phyloP scores from a whole-genome alignment of 352 stramenopile species.

The Discostella stelligera region DNA sequence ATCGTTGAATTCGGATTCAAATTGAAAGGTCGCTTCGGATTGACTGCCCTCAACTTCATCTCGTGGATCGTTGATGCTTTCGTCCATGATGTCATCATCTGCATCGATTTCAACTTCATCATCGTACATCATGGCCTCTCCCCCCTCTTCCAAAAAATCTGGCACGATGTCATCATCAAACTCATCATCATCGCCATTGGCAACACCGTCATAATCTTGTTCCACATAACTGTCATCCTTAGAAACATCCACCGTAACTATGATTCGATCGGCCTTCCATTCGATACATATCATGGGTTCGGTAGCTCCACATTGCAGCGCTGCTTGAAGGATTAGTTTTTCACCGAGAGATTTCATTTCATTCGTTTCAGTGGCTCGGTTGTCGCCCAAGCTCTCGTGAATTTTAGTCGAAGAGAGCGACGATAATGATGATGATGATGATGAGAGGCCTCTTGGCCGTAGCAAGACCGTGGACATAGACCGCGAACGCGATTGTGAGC shows the following conservation, averaged over 20 bases:
- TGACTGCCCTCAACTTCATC: slow-evolving; percentile 26
- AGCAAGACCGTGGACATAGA: neutral
- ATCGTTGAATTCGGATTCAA: slow-evolving; percentile 2
- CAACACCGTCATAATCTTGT: slow-evolving; percentile 7
- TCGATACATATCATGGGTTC: slow-evolving; percentile 40
- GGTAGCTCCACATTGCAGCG: slow-evolving; percentile 24
- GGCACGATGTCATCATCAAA: slow-evolving; percentile 18
- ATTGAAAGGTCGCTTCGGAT: neutral
- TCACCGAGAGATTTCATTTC: slow-evolving; percentile 25
- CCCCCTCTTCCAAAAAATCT: slow-evolving; percentile 21
- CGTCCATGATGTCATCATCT: slow-evolving; percentile 17
- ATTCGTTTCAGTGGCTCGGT: neutral
- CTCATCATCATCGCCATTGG: slow-evolving; percentile 15
- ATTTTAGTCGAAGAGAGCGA: neutral
- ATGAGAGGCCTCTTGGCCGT: neutral
- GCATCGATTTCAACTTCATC: slow-evolving; percentile 29
- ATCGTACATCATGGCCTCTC: slow-evolving; percentile 10
- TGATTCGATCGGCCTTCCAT: slow-evolving; percentile 52
- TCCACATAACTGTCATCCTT: slow-evolving; percentile 20
- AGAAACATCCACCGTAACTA: slow-evolving; percentile 51
- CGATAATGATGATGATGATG: neutral
- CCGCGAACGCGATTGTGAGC: neutral
- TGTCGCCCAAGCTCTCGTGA: neutral
- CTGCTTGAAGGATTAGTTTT: slow-evolving; percentile 25
- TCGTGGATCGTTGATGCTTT: neutral